Conservation (phyloP, 306 rosid genomes). For the Coriaria nepalensis region DNA sequence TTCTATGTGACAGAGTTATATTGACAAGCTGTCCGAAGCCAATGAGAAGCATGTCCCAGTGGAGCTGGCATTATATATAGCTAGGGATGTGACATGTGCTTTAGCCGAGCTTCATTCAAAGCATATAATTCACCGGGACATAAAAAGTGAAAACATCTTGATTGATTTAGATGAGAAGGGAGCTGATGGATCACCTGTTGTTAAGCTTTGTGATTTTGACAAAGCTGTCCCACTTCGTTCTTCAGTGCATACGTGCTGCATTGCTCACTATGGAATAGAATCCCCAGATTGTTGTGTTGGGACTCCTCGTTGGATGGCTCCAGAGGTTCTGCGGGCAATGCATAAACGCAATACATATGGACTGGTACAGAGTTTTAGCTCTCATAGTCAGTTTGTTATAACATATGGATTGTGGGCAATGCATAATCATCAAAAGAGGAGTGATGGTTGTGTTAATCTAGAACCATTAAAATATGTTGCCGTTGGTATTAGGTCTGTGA, state of each 20-base stretch:
- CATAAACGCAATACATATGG: constrained; percentile 48
- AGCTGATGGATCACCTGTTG: constrained; percentile 59
- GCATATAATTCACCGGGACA: constrained; percentile 89
- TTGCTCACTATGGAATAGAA: constrained; percentile 74
- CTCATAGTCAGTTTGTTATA: background rate
- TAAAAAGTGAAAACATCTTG: constrained; percentile 85
- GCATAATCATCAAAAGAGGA: too few species aligned
- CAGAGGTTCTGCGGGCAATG: constrained; percentile 85
- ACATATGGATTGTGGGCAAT: too few species aligned
- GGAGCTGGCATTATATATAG: constrained; percentile 51
- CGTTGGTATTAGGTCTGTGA: too few species aligned
- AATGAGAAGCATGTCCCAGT: constrained; percentile 60
- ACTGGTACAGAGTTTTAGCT: constrained; percentile 38
- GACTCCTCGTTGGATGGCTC: constrained; percentile 99
- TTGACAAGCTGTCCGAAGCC: constrained; percentile 52
- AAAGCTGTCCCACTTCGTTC: constrained; percentile 87
- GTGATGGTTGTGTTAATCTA: too few species aligned
- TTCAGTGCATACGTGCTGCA: constrained; percentile 65
- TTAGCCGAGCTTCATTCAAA: constrained; percentile 74
- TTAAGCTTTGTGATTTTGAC: constrained; percentile 97
- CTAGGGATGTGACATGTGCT: constrained; percentile 76
- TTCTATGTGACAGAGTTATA: constrained; percentile 38
- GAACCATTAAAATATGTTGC: too few species aligned
- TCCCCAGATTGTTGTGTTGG: constrained; percentile 78
- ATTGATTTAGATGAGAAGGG: constrained; percentile 58